Evolutionary conservation across 768 basidiomycete species (phyloP).

Genomic region (Exsudoporus frostii): DNA sequence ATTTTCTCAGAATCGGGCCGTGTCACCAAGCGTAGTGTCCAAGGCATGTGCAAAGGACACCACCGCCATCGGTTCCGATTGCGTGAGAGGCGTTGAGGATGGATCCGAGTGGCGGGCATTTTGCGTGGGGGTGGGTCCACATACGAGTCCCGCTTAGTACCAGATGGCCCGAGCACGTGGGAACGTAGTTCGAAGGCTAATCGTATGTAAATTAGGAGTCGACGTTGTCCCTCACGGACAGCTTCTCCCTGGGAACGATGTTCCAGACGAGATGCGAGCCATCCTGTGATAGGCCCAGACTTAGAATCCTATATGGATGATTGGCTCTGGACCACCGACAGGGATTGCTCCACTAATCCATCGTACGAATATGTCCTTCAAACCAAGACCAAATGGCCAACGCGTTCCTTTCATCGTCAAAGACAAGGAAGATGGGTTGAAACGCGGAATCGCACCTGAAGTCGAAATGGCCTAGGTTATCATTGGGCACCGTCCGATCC

Average conservation of each 20-base stretch:
- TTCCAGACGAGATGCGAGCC: neutral
- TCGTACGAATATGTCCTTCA: too few species aligned
- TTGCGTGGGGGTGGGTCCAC: neutral
- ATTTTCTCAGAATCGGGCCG: neutral
- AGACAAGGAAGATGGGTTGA: neutral
- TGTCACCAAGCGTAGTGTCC: neutral
- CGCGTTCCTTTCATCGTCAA: neutral
- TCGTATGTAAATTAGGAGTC: neutral
- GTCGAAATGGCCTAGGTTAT: neutral
- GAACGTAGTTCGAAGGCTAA: neutral
- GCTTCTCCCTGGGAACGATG: constrained; percentile 2
- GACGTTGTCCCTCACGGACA: neutral
- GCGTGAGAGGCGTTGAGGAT: neutral
- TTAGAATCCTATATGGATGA: too few species aligned
- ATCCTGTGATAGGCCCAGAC: neutral
- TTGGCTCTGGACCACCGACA: too few species aligned
- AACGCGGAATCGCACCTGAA: neutral
- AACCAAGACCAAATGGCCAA: neutral
- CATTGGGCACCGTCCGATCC: neutral
- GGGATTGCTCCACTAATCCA: neutral
- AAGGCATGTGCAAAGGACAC: neutral
- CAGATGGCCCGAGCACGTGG: neutral
- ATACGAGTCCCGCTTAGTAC: neutral
- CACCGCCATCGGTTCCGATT: neutral
- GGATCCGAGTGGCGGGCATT: neutral